Evolutionary conservation across 78 protist genomes (phyloP).

Genomic region (Planoprotostelium fungivorum): DNA sequence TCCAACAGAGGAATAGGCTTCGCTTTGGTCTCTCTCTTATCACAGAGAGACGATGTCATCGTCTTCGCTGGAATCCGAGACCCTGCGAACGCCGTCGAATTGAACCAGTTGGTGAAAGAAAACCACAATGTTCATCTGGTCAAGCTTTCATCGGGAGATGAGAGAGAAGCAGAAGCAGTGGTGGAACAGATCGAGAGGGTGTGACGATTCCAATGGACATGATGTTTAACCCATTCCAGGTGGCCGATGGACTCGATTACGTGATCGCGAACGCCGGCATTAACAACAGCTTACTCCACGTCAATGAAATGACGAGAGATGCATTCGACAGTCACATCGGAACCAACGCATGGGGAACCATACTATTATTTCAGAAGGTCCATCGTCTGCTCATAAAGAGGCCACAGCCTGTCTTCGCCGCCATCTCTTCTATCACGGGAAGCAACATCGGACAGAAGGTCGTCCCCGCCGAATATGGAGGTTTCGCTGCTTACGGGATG

Average conservation of each 20-base stretch:
- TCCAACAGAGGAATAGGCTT: background rate
- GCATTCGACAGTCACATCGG: background rate
- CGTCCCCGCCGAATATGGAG: background rate
- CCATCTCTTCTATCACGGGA: background rate
- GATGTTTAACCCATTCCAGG: background rate
- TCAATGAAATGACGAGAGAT: background rate
- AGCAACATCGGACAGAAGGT: background rate
- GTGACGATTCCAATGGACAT: background rate
- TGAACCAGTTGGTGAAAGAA: background rate
- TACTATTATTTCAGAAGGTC: background rate
- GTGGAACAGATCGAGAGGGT: background rate
- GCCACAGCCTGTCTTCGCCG: background rate
- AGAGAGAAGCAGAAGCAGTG: background rate
- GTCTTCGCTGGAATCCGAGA: background rate
- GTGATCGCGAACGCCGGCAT: background rate
- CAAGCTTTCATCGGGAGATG: background rate
- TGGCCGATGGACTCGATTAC: background rate
- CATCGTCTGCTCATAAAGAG: background rate
- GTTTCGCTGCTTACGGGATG: background rate
- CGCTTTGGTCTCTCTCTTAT: background rate
- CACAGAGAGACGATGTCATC: background rate
- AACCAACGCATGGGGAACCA: background rate
- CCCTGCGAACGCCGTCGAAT: background rate
- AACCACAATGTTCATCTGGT: background rate
- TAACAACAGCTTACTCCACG: background rate